Evolutionary conservation across 164 flowering plant species (phyloP), one percentile per base, ranked within the genome.

Genomic region (Dillenia suffruticosa): DNA sequence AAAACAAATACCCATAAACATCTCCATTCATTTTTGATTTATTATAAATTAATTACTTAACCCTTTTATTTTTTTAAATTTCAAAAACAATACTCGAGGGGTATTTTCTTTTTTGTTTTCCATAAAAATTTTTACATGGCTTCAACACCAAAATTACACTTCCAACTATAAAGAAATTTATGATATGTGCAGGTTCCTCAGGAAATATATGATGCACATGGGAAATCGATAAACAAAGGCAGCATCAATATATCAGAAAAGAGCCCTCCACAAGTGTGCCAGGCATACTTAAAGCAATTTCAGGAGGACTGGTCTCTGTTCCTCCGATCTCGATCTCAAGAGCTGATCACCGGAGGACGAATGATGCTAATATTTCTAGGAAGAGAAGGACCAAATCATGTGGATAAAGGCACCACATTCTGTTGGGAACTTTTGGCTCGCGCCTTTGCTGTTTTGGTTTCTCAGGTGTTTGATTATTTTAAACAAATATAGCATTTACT

Each of bases 331-430:
- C 59, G 96, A 54, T 86, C 96, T 0, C 72, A 84, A 44, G 98
- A 92, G 68, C 51, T 92, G 2, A 62, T 75, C 2, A n/a, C 48
- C 0, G 84, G 85, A 15, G 98, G 96, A 11, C 63, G 76, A 50
- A 88, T 90, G 95, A 92, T 87, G 52, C 62, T 88, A 24, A 81
- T 82, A 50, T 60, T 90, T 14, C 58, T 81, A 14, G 98, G 96
- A 56, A 74, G 96, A 22, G 58, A 32, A 11, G 83, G 77, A 14
- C 58, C 63, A 8, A 59, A 74, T 55, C 96, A 82, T 52, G 57
- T 68, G 15, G 90, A 86, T 22, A 70, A 85, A 63, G 91, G 87
- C 57, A 86, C 75, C 71, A 52, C 83, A 2, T 69, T 82, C 70
- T 60, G 80, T 26, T 92, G 98, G 98, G 78, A 85, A 63, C 62